phyloP scores from a whole-genome alignment of 106 monocot genomes.

The Narthecium ossifragum region DNA sequence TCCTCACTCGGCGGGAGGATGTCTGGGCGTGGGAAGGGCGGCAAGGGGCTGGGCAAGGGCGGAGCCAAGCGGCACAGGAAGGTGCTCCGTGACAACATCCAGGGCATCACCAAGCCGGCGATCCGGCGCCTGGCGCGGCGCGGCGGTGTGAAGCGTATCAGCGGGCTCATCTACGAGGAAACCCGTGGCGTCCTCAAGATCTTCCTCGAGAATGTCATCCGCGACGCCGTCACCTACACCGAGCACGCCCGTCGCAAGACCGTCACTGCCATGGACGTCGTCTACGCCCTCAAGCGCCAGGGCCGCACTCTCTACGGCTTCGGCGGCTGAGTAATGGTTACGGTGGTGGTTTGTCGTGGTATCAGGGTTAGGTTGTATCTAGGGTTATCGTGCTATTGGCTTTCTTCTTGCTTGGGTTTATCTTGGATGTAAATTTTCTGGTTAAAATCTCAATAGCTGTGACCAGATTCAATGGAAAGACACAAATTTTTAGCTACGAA shows the following conservation, averaged over 20 bases:
- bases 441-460: too few species aligned
- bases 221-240: conserved; percentile 80
- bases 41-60: conserved; percentile 60
- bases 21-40: conserved; percentile 67
- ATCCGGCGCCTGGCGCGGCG: conserved; percentile 69
- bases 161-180: conserved; percentile 65
- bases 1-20: conserved; percentile 3
- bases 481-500: too few species aligned
- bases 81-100: conserved; percentile 83
- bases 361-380: conserved; percentile 22
- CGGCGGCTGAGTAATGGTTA: conserved; percentile 36
- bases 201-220: conserved; percentile 70
- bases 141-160: conserved; percentile 68
- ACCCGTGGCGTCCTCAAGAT: conserved; percentile 72
- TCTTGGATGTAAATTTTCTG: too few species aligned
- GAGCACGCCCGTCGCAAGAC: conserved; percentile 77
- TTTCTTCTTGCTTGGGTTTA: too few species aligned
- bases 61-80: conserved; percentile 73
- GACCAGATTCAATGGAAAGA: too few species aligned
- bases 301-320: conserved; percentile 67
- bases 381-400: background rate
- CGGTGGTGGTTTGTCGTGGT: too few species aligned
- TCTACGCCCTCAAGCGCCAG: conserved; percentile 80
- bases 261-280: conserved; percentile 78
- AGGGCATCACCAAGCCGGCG: conserved; percentile 88